Evolutionary conservation across 1,284 basidiomycete species (phyloP).

Genomic region (Cutaneotrichosporon arboriforme): DNA sequence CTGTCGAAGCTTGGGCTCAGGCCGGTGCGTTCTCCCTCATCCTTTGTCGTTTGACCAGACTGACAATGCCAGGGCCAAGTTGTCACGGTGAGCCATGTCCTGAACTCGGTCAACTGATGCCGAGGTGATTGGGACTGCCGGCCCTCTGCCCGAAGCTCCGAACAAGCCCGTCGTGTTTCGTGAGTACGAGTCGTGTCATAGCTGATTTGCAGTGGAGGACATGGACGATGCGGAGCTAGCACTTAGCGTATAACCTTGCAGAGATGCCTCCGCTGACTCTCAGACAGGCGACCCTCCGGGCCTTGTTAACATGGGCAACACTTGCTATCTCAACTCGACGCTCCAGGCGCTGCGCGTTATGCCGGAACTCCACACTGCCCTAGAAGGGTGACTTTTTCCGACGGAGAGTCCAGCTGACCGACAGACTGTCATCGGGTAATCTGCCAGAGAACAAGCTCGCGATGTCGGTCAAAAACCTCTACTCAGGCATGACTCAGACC

Average conservation of each 20-base stretch:
- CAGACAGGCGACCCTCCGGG: slow-evolving; percentile 55
- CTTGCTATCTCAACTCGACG: slow-evolving; percentile 84
- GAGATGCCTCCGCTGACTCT: background rate
- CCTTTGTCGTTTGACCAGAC: background rate
- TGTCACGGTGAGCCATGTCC: slow-evolving; percentile 49
- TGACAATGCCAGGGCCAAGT: slow-evolving; percentile 53
- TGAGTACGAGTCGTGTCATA: slow-evolving; percentile 47
- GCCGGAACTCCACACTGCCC: slow-evolving; percentile 70
- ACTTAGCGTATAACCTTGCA: slow-evolving; percentile 57
- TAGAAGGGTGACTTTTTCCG: background rate
- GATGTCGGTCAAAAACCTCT: slow-evolving; percentile 65
- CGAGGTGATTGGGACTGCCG: slow-evolving; percentile 81
- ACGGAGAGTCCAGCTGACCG: background rate
- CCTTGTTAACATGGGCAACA: slow-evolving; percentile 40
- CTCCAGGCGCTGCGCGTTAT: slow-evolving; percentile 86
- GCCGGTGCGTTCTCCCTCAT: slow-evolving; percentile 52
- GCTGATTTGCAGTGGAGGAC: slow-evolving; percentile 54
- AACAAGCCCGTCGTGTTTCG: slow-evolving; percentile 68
- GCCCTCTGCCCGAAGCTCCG: slow-evolving; percentile 83
- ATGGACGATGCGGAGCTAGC: slow-evolving; percentile 79
- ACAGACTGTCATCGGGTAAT: background rate
- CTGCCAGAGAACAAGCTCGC: slow-evolving; percentile 48
- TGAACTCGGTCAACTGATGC: slow-evolving; percentile 51
- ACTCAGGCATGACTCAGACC: slow-evolving; percentile 65
- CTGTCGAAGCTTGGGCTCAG: slow-evolving; percentile 78